Evolutionary conservation across 805 yeast species (phyloP), one percentile per base, ranked within the genome.

Genomic region (Wickerhamiella lipophila): DNA sequence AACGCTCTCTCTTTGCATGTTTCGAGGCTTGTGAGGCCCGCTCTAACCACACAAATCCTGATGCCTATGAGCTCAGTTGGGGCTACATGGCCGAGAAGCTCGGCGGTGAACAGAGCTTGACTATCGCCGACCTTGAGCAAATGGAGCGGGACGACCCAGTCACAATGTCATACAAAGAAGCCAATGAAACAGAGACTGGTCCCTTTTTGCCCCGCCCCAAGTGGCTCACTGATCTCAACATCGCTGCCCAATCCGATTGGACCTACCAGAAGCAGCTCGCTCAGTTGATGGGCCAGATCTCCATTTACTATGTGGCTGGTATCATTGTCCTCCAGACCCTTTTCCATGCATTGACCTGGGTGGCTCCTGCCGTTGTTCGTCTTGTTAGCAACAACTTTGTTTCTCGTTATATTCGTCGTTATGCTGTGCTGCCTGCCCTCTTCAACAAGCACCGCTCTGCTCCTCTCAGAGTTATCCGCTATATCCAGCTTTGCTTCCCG

Each of bases 311-410:
- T 35, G 42, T 52, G 7, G 29, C 45, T 34, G 55, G 55, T 12
- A 25, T 50, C 12, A 45, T 52, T 29, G 40, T 34, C 1, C 9
- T 52, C 12, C 49, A 41, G 26, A 43, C 45, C 2, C 12, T 52
- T 6, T 34, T 46, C 47, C 49, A 52, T 43, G 49, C 50, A 18
- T 6, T 47, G n/a, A 15, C 40, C 26, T 52, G 53, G 53, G 2
- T 44, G 11, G n/a, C 41, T 16, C 55, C 55, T 15, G 21, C 39
- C 3, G 22, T 42, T n/a, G 38, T 39, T 2, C 48, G 50, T 21
- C 26, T 25, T 7, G 5, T 35, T 22, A 27, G 43, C 44, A 50
- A 52, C 45, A 34, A 26, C 25, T 1, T 12, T 18, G 38, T 34
- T 6, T 42, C 40, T 11, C 44, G 53, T 2, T 13, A 6, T 12